Conservation (phyloP, 1,139 yeast genomes). For the Schwanniomyces etchellsii region DNA sequence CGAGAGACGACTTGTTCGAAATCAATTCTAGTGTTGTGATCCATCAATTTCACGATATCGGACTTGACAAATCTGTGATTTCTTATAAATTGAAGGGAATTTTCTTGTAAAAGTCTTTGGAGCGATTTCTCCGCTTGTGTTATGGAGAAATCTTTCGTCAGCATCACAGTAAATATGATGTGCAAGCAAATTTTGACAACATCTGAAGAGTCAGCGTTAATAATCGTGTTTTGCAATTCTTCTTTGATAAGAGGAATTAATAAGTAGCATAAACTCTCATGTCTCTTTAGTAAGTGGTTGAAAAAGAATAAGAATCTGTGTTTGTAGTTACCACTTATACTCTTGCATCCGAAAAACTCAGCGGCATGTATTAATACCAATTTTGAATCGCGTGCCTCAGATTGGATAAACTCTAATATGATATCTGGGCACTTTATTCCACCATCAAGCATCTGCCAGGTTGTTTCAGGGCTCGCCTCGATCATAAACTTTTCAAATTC, state of each 20-base stretch:
- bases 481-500: conserved; percentile 42
- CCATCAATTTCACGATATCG: conserved; percentile 9
- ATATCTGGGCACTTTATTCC: conserved; percentile 40
- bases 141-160: conserved; percentile 14
- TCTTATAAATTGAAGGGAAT: conserved; percentile 11
- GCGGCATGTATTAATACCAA: conserved; percentile 50
- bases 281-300: conserved; percentile 33
- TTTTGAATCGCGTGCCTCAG: conserved; percentile 36
- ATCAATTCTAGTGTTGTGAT: conserved; percentile 9
- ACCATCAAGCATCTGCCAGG: conserved; percentile 11
- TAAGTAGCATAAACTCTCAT: neutral
- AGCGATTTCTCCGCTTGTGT: conserved; percentile 12
- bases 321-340: conserved; percentile 40
- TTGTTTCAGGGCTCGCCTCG: conserved; percentile 24
- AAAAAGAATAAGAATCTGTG: conserved; percentile 49
- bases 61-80: conserved; percentile 9
- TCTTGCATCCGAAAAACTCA: conserved; percentile 42
- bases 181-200: conserved; percentile 24
- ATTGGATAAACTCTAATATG: conserved; percentile 44
- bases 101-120: conserved; percentile 12
- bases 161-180: conserved; percentile 20
- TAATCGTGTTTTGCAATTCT: conserved; percentile 33
- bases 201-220: conserved; percentile 24
- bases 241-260: conserved; percentile 33
- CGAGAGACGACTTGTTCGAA: conserved; percentile 8